Percentiles rank a stretch among this genome's conserved stretches.
These are phyloP conservation scores for Candida chauliodis DNA, from an alignment of 805 yeast species.

Conservation along the genomic window DNA sequence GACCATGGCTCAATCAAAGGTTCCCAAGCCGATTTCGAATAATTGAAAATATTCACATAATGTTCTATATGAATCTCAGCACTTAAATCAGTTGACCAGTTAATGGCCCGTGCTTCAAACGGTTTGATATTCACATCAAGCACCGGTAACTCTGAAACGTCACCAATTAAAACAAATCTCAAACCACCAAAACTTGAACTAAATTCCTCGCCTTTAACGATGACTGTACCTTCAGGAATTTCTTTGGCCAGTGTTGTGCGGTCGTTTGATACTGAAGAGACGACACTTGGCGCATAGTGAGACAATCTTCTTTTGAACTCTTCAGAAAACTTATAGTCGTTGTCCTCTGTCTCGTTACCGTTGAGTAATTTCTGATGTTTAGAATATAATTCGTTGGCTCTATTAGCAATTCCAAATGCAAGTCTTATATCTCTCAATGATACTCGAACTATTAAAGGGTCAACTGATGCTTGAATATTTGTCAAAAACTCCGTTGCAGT, in stretches of 20 bases:
- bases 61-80: constrained; percentile 65
- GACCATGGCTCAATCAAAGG: constrained; percentile 90
- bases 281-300: constrained; percentile 66
- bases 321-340: constrained; percentile 48
- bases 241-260: constrained; percentile 14
- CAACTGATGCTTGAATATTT: constrained; percentile 64
- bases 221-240: constrained; percentile 27
- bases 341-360: constrained; percentile 14
- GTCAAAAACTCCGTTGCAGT: constrained; percentile 57
- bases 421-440: constrained; percentile 84
- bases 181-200: constrained; percentile 68
- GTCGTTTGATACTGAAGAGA: constrained; percentile 44
- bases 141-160: constrained; percentile 86
- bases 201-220: constrained; percentile 67
- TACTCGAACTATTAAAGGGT: constrained; percentile 75
- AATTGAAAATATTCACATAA: constrained; percentile 75
- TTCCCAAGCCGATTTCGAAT: constrained; percentile 91
- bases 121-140: constrained; percentile 72
- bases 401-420: constrained; percentile 69
- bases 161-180: constrained; percentile 81
- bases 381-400: constrained; percentile 56
- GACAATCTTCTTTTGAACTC: constrained; percentile 60
- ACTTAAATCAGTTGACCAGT: constrained; percentile 84
- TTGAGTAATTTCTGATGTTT: constrained; percentile 14
- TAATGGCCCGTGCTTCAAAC: constrained; percentile 62